Conservation (phyloP, 495 filamentous ascomycete genomes). For the Trichocladium antarcticum region DNA sequence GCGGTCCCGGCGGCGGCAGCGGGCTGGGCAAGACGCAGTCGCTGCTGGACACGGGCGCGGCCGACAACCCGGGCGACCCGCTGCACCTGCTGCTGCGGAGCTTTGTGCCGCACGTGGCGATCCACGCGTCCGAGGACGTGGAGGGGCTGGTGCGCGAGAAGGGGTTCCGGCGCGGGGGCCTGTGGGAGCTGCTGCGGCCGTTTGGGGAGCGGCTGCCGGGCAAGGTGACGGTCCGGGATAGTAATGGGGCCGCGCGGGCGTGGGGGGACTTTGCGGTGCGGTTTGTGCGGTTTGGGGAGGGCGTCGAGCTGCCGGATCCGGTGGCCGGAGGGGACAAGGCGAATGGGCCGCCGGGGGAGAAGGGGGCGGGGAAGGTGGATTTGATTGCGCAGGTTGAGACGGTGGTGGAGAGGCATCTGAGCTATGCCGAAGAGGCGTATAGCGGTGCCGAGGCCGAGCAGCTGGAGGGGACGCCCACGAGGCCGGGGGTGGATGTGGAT, state of each 20-base stretch:
- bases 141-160: slow-evolving; percentile 72
- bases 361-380: not conserved
- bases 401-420: slow-evolving; percentile 43
- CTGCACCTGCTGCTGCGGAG: slow-evolving; percentile 66
- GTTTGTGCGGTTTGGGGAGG: slow-evolving; percentile 59
- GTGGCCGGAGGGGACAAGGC: slow-evolving; percentile 23
- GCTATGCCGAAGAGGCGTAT: slow-evolving; percentile 40
- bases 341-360: slow-evolving; percentile 18
- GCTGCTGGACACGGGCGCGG: slow-evolving; percentile 40
- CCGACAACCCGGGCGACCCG: slow-evolving; percentile 47
- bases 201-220: slow-evolving; percentile 86
- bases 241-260: slow-evolving; percentile 63
- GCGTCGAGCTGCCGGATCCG: slow-evolving; percentile 43
- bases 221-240: slow-evolving; percentile 83
- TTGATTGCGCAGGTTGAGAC: slow-evolving; percentile 35
- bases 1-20: too few species aligned
- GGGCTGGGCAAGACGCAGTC: slow-evolving; percentile 21
- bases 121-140: slow-evolving; percentile 74
- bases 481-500: slow-evolving; percentile 29
- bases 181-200: slow-evolving; percentile 75
- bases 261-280: slow-evolving; percentile 88
- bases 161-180: slow-evolving; percentile 60
- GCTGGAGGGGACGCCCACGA: slow-evolving; percentile 29
- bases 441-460: slow-evolving; percentile 13
- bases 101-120: slow-evolving; percentile 76